Conservation (phyloP, 2,329 filamentous ascomycete genomes). For the Neofusicoccum sp. region DNA sequence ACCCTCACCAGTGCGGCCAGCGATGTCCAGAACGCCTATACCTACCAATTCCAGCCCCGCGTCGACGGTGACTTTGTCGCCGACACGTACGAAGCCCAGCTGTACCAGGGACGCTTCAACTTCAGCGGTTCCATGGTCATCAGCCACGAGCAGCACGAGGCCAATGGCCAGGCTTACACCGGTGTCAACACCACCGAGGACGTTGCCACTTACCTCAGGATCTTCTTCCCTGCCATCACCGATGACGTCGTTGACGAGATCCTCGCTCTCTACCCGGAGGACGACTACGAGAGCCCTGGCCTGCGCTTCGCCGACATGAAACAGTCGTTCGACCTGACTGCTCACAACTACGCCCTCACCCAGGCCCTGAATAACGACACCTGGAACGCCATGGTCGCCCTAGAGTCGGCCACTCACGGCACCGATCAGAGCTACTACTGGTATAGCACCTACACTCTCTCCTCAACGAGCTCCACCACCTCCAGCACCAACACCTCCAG, state of each 20-base stretch:
- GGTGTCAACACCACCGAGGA: slow-evolving; percentile 36
- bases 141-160: slow-evolving; percentile 37
- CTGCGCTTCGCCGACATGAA: slow-evolving; percentile 38
- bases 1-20: slow-evolving; percentile 30
- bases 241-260: slow-evolving; percentile 32
- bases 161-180: slow-evolving; percentile 29
- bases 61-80: slow-evolving; percentile 38
- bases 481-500: background rate
- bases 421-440: slow-evolving; percentile 40
- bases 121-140: slow-evolving; percentile 37
- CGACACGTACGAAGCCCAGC: slow-evolving; percentile 37
- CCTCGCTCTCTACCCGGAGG: slow-evolving; percentile 32
- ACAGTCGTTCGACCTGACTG: slow-evolving; percentile 36
- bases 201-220: slow-evolving; percentile 29
- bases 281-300: slow-evolving; percentile 35
- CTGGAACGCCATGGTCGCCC: slow-evolving; percentile 36
- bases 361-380: slow-evolving; percentile 37
- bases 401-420: slow-evolving; percentile 34
- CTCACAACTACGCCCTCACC: slow-evolving; percentile 36
- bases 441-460: slow-evolving; percentile 21
- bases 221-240: slow-evolving; percentile 37
- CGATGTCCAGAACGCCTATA: slow-evolving; percentile 26
- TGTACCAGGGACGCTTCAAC: slow-evolving; percentile 39
- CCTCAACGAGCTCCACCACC: background rate
- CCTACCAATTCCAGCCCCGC: slow-evolving; percentile 38